These are phyloP conservation scores for Besnoitia besnoiti DNA, from an alignment of 169 alveolate species.

Conservation along the genomic window DNA sequence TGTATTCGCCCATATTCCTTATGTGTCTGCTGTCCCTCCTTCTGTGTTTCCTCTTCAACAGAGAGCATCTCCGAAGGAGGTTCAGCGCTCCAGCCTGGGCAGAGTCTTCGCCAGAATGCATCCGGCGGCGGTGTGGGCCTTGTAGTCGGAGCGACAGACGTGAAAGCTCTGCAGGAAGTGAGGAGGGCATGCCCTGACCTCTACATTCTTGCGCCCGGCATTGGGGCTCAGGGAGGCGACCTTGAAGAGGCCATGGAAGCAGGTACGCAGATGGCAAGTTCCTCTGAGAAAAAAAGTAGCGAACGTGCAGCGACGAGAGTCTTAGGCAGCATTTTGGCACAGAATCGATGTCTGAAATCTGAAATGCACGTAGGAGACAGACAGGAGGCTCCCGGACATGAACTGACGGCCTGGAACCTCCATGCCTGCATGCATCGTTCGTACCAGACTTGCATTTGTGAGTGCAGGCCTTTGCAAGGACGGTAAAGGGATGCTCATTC, in stretches of 20 bases:
- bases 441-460: too few relatives aligned
- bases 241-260: conserved; percentile 65
- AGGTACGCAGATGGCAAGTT: conserved; percentile 31
- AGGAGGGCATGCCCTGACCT: conserved; percentile 68
- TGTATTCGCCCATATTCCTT: too few relatives aligned
- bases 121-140: conserved; percentile 68
- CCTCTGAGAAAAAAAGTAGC: not conserved
- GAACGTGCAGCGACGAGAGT: not conserved
- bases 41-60: not conserved
- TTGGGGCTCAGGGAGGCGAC: conserved; percentile 81
- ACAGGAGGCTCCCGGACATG: too few relatives aligned
- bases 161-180: conserved; percentile 71
- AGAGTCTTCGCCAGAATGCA: not conserved
- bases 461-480: conserved; percentile 49
- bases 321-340: not conserved
- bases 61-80: not conserved
- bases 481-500: conserved; percentile 72
- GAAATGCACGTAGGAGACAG: not conserved
- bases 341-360: not conserved
- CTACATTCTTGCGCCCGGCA: conserved; percentile 77
- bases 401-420: too few relatives aligned
- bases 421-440: too few relatives aligned
- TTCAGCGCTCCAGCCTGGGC: not conserved
- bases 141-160: conserved; percentile 77
- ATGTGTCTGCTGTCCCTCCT: not conserved